Conservation (phyloP, 192 early-diverging fungal species). For the Pecoramyces ruminantium region DNA sequence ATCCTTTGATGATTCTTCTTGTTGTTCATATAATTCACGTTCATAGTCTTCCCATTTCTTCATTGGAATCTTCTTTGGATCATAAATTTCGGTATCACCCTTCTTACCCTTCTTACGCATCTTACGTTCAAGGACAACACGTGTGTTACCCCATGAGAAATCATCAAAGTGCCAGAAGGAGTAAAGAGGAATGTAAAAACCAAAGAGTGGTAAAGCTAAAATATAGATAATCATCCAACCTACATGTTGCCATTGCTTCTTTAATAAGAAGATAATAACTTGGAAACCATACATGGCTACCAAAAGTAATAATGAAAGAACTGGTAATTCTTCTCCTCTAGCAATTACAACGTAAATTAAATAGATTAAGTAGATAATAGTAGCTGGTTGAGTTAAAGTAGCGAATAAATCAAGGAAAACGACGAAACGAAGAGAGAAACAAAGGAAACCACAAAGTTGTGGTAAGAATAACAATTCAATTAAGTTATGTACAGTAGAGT, state of each 20-base stretch:
- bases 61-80: slow-evolving; percentile 15
- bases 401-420: slow-evolving; percentile 87
- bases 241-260: slow-evolving; percentile 69
- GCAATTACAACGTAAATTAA: slow-evolving; percentile 47
- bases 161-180: slow-evolving; percentile 99
- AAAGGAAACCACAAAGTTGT: slow-evolving; percentile 92
- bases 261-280: slow-evolving; percentile 65
- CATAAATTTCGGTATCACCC: slow-evolving; percentile 21
- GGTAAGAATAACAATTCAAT: slow-evolving; percentile 83
- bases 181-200: slow-evolving; percentile 44
- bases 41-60: slow-evolving; percentile 24
- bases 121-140: slow-evolving; percentile 50
- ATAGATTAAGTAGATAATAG: slow-evolving; percentile 73
- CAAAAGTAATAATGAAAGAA: slow-evolving; percentile 69
- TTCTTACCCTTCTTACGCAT: slow-evolving; percentile 57
- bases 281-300: slow-evolving; percentile 79
- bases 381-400: slow-evolving; percentile 83
- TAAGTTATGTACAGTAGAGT: slow-evolving; percentile 97
- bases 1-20: slow-evolving; percentile 10
- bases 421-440: slow-evolving; percentile 94
- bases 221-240: slow-evolving; percentile 93
- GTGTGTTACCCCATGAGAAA: slow-evolving; percentile 99
- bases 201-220: slow-evolving; percentile 76
- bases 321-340: slow-evolving; percentile 40
- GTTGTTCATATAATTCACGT: not conserved